A percentile compares a stretch with the other conserved stretches of the same genome.
phyloP scores from a whole-genome alignment of 345 rosid genomes.

The Hibiscus mutabilis region DNA sequence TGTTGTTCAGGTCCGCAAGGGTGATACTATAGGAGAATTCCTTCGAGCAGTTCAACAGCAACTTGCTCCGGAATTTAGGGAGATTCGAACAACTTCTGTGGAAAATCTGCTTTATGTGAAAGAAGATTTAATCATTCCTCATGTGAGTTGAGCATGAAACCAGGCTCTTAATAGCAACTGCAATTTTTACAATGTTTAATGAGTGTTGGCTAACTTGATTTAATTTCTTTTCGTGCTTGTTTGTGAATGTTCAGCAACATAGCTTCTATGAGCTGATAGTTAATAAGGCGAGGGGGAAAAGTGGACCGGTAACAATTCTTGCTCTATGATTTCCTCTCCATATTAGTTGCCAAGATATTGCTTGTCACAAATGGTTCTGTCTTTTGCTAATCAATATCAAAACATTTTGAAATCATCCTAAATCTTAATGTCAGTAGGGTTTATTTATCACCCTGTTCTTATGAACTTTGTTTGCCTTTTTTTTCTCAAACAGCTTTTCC shows the following conservation, averaged over 20 bases:
- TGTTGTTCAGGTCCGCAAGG: slow-evolving; percentile 63
- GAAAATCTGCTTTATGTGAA: slow-evolving; percentile 96
- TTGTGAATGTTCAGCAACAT: slow-evolving; percentile 75
- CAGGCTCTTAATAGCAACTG: no score
- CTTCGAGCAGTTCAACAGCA: slow-evolving; percentile 91
- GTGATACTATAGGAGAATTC: slow-evolving; percentile 85
- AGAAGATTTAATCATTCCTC: slow-evolving; percentile 93
- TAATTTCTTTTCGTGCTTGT: slow-evolving; percentile 1
- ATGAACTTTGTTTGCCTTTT: not conserved
- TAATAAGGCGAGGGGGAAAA: slow-evolving; percentile 97
- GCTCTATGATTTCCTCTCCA: not conserved
- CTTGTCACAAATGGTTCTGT: not conserved
- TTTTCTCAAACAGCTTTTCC: slow-evolving; percentile 62
- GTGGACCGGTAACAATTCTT: slow-evolving; percentile 80
- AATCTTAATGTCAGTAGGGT: not conserved
- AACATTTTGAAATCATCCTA: no score
- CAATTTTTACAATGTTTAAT: no score
- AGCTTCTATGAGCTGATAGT: slow-evolving; percentile 94
- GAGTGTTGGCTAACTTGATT: slow-evolving; percentile 2
- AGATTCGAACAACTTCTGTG: slow-evolving; percentile 85
- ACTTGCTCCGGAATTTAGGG: slow-evolving; percentile 98
- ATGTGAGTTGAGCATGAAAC: slow-evolving; percentile 45
- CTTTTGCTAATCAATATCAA: not conserved
- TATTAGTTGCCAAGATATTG: not conserved
- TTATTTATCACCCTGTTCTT: not conserved